Evolutionary conservation across 306 rosid genomes (phyloP).

Genomic region (Glycine latifolia): DNA sequence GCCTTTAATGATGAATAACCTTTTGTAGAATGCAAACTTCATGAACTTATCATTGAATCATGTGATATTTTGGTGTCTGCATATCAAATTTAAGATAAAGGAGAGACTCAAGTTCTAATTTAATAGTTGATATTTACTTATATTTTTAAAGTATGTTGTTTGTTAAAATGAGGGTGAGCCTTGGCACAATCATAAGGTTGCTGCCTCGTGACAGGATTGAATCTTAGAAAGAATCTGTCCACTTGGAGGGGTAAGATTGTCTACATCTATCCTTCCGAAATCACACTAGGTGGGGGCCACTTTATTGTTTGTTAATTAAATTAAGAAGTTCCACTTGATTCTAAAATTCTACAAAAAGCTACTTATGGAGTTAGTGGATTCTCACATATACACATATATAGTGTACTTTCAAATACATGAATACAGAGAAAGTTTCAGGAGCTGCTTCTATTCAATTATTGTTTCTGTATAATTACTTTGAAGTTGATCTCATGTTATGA

Average conservation of each 20-base stretch:
- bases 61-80: too few relatives aligned
- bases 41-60: not conserved
- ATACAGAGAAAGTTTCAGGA: not conserved
- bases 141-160: constrained; percentile 2
- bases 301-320: not conserved
- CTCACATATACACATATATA: not conserved
- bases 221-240: not conserved
- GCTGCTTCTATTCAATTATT: constrained; percentile 9
- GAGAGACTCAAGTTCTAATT: not conserved
- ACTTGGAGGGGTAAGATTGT: not conserved
- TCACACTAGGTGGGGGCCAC: not conserved
- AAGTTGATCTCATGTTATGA: not conserved
- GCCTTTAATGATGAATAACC: not conserved
- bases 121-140: not conserved
- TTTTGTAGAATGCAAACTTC: constrained; percentile 9
- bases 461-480: not conserved
- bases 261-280: not conserved
- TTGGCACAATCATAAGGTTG: not conserved
- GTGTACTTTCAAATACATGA: not conserved
- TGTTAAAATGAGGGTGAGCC: not conserved
- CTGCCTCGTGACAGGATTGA: not conserved
- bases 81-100: not conserved
- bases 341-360: not conserved
- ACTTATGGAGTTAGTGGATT: constrained; percentile 3
- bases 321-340: constrained; percentile 12